Evolutionary conservation across 495 filamentous ascomycete genomes (phyloP).

Genomic region (Pyrenopolyporus hunteri): DNA sequence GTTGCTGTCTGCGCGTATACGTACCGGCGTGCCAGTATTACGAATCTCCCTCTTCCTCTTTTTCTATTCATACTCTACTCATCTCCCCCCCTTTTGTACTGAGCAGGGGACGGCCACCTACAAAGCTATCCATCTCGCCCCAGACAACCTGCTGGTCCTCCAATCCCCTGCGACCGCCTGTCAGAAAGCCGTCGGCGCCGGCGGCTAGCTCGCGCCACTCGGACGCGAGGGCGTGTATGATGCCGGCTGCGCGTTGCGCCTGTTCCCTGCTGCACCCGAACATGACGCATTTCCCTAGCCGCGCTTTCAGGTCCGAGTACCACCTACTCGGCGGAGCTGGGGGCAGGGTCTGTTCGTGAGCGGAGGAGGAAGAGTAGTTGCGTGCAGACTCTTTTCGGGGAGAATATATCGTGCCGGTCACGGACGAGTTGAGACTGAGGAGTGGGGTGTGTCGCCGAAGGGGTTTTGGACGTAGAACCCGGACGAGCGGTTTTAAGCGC

Average conservation of each 20-base stretch:
- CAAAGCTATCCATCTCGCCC: constrained; percentile 82
- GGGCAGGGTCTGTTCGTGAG: constrained; percentile 4
- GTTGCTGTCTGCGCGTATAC: too few species aligned
- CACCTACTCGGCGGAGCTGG: constrained; percentile 60
- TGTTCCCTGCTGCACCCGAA: constrained; percentile 74
- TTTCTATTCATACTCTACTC: too few species aligned
- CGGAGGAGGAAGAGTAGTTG: not conserved
- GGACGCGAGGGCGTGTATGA: constrained; percentile 65
- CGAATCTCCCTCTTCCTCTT: too few species aligned
- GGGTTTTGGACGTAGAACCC: not conserved
- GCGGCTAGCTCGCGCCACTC: constrained; percentile 83
- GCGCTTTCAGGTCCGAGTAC: constrained; percentile 74
- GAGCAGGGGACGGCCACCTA: constrained; percentile 37
- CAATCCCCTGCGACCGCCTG: constrained; percentile 67
- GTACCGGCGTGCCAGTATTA: too few species aligned
- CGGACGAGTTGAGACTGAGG: not conserved
- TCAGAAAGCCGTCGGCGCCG: constrained; percentile 82
- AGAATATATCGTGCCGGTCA: too few species aligned
- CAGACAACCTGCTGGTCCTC: constrained; percentile 78
- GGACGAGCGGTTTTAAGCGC: constrained; percentile 8
- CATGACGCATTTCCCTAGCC: constrained; percentile 82
- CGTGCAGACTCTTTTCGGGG: not conserved
- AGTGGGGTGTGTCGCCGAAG: constrained; percentile 10
- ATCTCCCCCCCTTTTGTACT: constrained; percentile 29
- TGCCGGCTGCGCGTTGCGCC: constrained; percentile 61